phyloP scores from a whole-genome alignment of 208 protist species.

The Leishmania tarentolae region DNA sequence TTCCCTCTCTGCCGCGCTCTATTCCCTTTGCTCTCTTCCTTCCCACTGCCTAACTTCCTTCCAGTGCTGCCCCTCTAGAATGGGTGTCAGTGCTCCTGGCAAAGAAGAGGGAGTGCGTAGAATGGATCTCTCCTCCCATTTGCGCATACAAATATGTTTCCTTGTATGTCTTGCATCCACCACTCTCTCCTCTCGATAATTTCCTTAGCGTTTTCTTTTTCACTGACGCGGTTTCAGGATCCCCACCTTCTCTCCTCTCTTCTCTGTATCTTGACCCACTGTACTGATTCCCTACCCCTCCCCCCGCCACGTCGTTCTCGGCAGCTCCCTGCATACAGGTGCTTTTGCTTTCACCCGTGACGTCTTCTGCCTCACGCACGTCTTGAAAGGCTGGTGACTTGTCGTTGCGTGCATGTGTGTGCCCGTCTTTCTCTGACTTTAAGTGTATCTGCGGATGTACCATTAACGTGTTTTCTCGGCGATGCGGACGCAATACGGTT shows the following conservation, averaged over 20 bases:
- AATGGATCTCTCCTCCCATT: not conserved
- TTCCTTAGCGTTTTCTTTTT: no score
- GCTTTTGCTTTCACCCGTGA: not conserved
- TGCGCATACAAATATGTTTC: not conserved
- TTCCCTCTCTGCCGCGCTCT: not conserved
- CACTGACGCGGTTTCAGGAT: not conserved
- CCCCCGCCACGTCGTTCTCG: no score
- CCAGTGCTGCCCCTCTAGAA: not conserved
- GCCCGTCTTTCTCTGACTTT: constrained; percentile 1
- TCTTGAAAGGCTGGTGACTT: no score
- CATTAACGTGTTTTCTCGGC: not conserved
- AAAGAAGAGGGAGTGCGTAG: not conserved
- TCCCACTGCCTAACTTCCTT: not conserved
- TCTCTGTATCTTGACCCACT: not conserved
- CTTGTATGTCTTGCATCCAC: not conserved
- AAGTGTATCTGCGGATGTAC: not conserved
- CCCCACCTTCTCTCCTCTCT: not conserved
- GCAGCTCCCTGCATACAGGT: not conserved
- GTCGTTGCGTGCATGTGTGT: not conserved
- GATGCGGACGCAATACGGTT: no score
- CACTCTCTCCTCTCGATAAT: not conserved
- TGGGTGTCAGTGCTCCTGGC: not conserved
- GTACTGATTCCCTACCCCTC: not conserved
- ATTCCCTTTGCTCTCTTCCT: not conserved
- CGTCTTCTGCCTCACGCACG: not conserved